phyloP scores from a whole-genome alignment of 495 filamentous ascomycete genomes.

The Tetracladium setigerum region DNA sequence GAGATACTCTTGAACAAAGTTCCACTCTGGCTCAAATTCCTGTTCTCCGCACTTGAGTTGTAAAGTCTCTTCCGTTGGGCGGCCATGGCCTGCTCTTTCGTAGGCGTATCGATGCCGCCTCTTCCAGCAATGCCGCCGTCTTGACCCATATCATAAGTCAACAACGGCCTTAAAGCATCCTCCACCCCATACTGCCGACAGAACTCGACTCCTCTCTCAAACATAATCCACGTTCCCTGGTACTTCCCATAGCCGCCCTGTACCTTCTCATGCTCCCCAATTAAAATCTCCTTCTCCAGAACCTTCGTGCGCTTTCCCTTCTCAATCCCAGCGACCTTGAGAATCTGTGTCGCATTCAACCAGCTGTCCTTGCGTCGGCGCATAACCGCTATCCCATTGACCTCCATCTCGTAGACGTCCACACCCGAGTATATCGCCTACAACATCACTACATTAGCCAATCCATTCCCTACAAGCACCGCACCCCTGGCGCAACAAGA shows the following conservation, averaged over 20 bases:
- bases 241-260: conserved; percentile 98
- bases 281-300: conserved; percentile 93
- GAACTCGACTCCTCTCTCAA: conserved; percentile 81
- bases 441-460: conserved; percentile 60
- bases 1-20: conserved; percentile 98
- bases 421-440: conserved; percentile 94
- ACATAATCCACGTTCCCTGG: conserved; percentile 97
- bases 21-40: conserved; percentile 57
- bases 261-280: conserved; percentile 94
- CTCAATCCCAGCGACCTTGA: conserved; percentile 93
- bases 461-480: conserved; percentile 65
- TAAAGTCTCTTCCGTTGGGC: conserved; percentile 90
- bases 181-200: conserved; percentile 92
- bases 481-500: background rate
- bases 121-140: conserved; percentile 57
- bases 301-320: conserved; percentile 97
- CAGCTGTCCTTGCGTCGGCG: conserved; percentile 84
- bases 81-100: conserved; percentile 99
- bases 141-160: conserved; percentile 81
- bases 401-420: conserved; percentile 95
- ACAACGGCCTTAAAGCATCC: conserved; percentile 70
- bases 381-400: conserved; percentile 88
- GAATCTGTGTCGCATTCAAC: conserved; percentile 90
- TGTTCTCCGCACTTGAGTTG: conserved; percentile 62
- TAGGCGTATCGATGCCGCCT: conserved; percentile 75